phyloP scores from a whole-genome alignment of 164 flowering plant species.

The Brasenia schreberi region DNA sequence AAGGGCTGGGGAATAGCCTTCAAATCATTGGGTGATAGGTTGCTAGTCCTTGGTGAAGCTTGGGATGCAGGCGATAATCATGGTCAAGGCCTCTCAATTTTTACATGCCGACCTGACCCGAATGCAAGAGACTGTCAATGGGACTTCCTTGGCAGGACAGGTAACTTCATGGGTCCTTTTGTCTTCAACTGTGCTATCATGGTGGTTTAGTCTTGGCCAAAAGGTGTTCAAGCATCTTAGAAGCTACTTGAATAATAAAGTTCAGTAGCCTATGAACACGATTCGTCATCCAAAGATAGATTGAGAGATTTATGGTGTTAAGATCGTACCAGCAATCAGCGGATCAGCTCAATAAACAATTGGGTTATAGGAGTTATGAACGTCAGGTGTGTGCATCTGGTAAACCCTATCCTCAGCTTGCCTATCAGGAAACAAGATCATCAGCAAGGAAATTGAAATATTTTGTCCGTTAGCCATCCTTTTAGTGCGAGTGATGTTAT shows the following conservation, averaged over 20 bases:
- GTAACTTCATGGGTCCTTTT: constrained; percentile 34
- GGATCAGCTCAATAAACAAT: too few species aligned
- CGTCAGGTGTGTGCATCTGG: too few species aligned
- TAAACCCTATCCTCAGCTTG: too few species aligned
- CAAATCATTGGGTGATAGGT: constrained; percentile 61
- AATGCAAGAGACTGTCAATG: constrained; percentile 27
- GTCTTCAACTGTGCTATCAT: constrained; percentile 63
- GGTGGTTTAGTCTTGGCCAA: constrained; percentile 15
- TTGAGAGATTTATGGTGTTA: too few species aligned
- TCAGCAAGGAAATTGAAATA: too few species aligned
- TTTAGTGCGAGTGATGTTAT: too few species aligned
- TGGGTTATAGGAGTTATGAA: too few species aligned
- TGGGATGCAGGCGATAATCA: constrained; percentile 3
- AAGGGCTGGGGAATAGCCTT: constrained; percentile 92
- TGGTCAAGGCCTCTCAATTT: constrained; percentile 36
- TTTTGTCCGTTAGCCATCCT: too few species aligned
- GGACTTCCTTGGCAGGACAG: constrained; percentile 24
- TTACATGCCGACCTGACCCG: constrained; percentile 46
- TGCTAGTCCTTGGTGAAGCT: constrained; percentile 54
- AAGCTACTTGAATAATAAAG: not conserved
- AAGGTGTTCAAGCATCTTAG: not conserved
- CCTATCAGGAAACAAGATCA: too few species aligned
- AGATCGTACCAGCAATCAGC: too few species aligned
- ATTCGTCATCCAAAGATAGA: too few species aligned
- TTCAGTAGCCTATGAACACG: too few species aligned